Evolutionary conservation across 2,329 filamentous ascomycete genomes (phyloP).

Genomic region (Ophiostoma ulmi): DNA sequence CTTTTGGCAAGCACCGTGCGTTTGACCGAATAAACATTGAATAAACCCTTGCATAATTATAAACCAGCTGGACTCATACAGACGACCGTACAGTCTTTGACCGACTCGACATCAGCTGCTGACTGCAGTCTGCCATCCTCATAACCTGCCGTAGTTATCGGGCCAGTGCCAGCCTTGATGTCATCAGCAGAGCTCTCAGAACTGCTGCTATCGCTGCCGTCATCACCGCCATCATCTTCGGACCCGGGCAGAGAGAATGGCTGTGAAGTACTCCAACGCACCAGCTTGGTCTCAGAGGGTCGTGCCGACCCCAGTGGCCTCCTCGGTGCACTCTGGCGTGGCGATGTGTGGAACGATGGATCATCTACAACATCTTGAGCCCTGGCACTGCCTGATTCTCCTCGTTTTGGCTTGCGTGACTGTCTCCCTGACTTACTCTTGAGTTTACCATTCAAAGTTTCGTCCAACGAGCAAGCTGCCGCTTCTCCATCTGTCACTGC

Average conservation of each 20-base stretch:
- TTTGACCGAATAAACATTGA: too few relatives aligned
- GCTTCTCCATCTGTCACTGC: not conserved
- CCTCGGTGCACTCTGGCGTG: not conserved
- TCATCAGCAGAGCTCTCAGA: not conserved
- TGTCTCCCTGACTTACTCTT: not conserved
- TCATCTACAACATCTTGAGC: not conserved
- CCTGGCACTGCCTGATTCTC: not conserved
- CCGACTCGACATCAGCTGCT: not conserved
- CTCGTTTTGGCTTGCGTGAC: not conserved
- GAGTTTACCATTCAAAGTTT: too few relatives aligned
- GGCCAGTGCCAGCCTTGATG: not conserved
- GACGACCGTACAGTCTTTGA: not conserved
- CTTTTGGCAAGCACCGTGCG: too few relatives aligned
- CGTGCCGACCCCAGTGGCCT: not conserved
- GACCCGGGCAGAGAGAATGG: conserved; percentile 7
- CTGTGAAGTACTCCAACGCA: conserved; percentile 11
- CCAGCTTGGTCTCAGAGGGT: not conserved
- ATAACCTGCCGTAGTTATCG: not conserved
- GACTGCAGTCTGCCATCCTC: not conserved
- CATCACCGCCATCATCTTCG: not conserved
- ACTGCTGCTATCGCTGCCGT: not conserved
- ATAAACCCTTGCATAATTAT: not conserved
- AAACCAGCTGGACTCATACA: not conserved
- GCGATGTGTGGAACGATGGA: not conserved
- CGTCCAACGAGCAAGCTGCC: not conserved